Percentiles rank a stretch among this genome's conserved stretches.
Conservation (phyloP, 2,329 filamentous ascomycete genomes). For the Nannizziopsis barbatae region DNA sequence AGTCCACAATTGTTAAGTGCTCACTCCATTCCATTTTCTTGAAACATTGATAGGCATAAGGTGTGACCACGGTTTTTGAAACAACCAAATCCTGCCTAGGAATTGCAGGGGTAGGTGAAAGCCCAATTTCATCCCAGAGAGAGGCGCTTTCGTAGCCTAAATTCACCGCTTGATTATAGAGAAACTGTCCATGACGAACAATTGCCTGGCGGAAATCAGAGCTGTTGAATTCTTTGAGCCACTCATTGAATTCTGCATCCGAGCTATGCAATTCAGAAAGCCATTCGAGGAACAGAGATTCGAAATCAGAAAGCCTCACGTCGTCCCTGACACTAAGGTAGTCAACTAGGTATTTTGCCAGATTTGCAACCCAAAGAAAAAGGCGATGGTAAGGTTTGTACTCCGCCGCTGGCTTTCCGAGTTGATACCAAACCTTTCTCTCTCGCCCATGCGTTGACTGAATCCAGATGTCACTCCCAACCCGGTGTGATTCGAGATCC, state of each 20-base stretch:
- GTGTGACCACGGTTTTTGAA: constrained; percentile 54
- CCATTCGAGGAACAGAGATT: constrained; percentile 48
- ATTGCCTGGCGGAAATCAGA: constrained; percentile 55
- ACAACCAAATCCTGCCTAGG: constrained; percentile 15
- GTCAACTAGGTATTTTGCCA: constrained; percentile 62
- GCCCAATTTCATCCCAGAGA: constrained; percentile 46
- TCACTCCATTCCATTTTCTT: constrained; percentile 44
- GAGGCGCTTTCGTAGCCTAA: constrained; percentile 32
- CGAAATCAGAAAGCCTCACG: constrained; percentile 49
- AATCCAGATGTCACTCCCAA: constrained; percentile 52
- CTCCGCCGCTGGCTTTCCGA: constrained; percentile 45
- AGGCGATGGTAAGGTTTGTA: constrained; percentile 52
- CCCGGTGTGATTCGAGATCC: constrained; percentile 33
- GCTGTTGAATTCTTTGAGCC: constrained; percentile 42
- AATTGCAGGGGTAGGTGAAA: constrained; percentile 23
- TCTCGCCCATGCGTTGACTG: constrained; percentile 37
- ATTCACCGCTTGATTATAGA: constrained; percentile 53
- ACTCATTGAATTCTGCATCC: constrained; percentile 39
- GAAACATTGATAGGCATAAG: constrained; percentile 56
- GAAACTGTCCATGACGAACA: constrained; percentile 49
- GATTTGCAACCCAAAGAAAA: constrained; percentile 59
- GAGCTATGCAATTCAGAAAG: constrained; percentile 37
- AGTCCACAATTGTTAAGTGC: constrained; percentile 30
- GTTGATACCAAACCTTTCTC: constrained; percentile 50
- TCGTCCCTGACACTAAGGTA: constrained; percentile 38